These are phyloP conservation scores for Pseudoperonospora humuli DNA, from an alignment of 352 stramenopile species.

Conservation along the genomic window DNA sequence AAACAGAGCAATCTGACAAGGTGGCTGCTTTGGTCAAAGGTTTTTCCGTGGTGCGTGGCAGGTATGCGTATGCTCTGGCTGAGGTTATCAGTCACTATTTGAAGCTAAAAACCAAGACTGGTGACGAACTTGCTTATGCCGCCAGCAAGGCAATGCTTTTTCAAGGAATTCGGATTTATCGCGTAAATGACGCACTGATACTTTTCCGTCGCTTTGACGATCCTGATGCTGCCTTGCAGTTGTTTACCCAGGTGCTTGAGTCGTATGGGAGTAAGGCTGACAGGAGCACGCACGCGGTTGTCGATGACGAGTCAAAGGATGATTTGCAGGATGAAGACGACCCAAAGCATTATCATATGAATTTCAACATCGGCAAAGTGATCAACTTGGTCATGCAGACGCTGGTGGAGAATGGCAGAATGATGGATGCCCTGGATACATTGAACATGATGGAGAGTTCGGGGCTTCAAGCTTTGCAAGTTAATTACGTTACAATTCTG, in stretches of 20 bases:
- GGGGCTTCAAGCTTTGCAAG: slow-evolving; percentile 22
- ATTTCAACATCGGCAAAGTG: slow-evolving; percentile 40
- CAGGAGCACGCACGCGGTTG: slow-evolving; percentile 1
- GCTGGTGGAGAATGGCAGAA: slow-evolving; percentile 36
- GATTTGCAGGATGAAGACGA: slow-evolving; percentile 3
- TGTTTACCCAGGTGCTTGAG: slow-evolving; percentile 42
- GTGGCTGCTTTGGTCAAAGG: slow-evolving; percentile 43
- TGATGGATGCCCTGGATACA: slow-evolving; percentile 26
- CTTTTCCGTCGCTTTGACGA: slow-evolving; percentile 50
- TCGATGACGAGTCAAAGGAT: slow-evolving; percentile 8
- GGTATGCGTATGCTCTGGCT: slow-evolving; percentile 36
- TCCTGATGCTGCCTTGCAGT: slow-evolving; percentile 20
- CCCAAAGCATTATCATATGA: slow-evolving; percentile 17
- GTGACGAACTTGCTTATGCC: slow-evolving; percentile 41
- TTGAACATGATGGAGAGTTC: slow-evolving; percentile 28
- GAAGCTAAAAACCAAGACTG: slow-evolving; percentile 22
- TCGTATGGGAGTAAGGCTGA: slow-evolving; percentile 27
- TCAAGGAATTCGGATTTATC: slow-evolving; percentile 41
- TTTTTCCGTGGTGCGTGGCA: slow-evolving; percentile 34
- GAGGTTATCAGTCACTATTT: slow-evolving; percentile 44
- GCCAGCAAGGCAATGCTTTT: slow-evolving; percentile 47
- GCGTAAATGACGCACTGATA: slow-evolving; percentile 30
- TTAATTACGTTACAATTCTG: slow-evolving; percentile 42
- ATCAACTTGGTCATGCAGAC: slow-evolving; percentile 42
- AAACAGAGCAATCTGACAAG: slow-evolving; percentile 43